Percentiles rank a stretch among this genome's conserved stretches.
phyloP scores from a whole-genome alignment of 192 early-diverging fungal species.

The Coemansia brasiliensis region DNA sequence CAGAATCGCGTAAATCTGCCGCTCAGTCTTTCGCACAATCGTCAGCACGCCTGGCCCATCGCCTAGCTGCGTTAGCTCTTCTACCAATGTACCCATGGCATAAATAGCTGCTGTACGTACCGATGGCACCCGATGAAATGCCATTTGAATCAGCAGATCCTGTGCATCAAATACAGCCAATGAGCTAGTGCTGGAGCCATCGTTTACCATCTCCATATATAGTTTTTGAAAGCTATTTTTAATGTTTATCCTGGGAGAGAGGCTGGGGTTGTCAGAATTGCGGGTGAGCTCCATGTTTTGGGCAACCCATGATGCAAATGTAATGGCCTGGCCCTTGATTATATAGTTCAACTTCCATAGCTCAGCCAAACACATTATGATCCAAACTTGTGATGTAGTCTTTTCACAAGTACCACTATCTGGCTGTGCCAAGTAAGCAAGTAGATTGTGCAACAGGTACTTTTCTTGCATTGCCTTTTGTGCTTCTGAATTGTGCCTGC shows the following conservation, averaged over 20 bases:
- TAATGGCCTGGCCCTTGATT: slow-evolving; percentile 47
- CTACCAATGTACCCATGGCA: slow-evolving; percentile 72
- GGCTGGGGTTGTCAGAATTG: not conserved
- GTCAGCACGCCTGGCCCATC: slow-evolving; percentile 66
- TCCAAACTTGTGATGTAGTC: slow-evolving; percentile 75
- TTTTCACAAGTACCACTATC: slow-evolving; percentile 45
- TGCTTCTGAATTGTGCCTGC: slow-evolving; percentile 75
- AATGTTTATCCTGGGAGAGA: not conserved
- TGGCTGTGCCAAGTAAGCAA: slow-evolving; percentile 36
- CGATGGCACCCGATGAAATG: slow-evolving; percentile 57
- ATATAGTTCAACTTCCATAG: slow-evolving; percentile 76
- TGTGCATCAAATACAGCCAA: slow-evolving; percentile 33
- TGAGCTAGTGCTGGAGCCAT: slow-evolving; percentile 11
- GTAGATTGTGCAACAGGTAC: slow-evolving; percentile 40
- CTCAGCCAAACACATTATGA: slow-evolving; percentile 81
- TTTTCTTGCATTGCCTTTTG: slow-evolving; percentile 75
- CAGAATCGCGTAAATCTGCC: slow-evolving; percentile 62
- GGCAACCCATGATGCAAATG: slow-evolving; percentile 53
- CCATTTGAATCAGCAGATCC: slow-evolving; percentile 41
- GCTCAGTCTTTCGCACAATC: slow-evolving; percentile 69
- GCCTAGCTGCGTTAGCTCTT: slow-evolving; percentile 60
- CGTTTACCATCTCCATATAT: not conserved
- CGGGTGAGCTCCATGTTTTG: not conserved
- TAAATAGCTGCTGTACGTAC: slow-evolving; percentile 84
- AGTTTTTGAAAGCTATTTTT: slow-evolving; percentile 19